Evolutionary conservation across 2,329 filamentous ascomycete species (phyloP), one percentile per base, ranked within the genome.

Genomic region (Remersonia thermophila): DNA sequence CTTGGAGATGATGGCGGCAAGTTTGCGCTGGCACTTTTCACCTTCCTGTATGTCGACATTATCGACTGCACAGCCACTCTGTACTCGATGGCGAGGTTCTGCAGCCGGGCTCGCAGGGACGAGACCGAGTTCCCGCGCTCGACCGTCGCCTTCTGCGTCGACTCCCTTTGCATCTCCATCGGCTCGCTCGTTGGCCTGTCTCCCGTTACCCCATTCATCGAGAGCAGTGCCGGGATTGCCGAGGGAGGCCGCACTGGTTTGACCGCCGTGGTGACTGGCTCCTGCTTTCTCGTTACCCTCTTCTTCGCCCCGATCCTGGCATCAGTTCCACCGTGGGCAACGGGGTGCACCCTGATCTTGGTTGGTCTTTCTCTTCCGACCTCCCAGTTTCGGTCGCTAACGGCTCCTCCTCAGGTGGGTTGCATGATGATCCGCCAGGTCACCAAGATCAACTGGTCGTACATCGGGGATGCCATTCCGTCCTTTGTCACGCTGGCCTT

Each of bases 41-140:
- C 81, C 1, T 84, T 86, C 52, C 67, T 86, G 3, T 85, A 85
- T 41, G 81, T 86, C 34, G 81, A 85, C 49, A 82, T 85, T 47
- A 77, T 86, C 41, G 81, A 86, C 52, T 78, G 77, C 49, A 85
- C 81, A 0, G 81, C 80, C 29, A 85, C 80, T 0, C 61, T 85
- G 27, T 85, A 84, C 59, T 81, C 79, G n/a, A 85, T 86, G 80
- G 81, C 80, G 1, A 76, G 78, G 15, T 84, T 84, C 59, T 77
- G 73, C 42, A 49, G 48, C 46, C 81, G 46, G 67, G 78, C 51
- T 58, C 69, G 46, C 3, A 41, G 46, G 13, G 66, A 71, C 31
- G 74, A 80, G 75, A 34, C 78, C n/a, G 84, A 93, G 54, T 94
- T 94, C 44, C 83, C 87, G 35, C 78, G 84, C 28, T 87, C 82